Evolutionary conservation across 2,329 filamentous ascomycete genomes (phyloP).

Genomic region (Didymella glomerata): DNA sequence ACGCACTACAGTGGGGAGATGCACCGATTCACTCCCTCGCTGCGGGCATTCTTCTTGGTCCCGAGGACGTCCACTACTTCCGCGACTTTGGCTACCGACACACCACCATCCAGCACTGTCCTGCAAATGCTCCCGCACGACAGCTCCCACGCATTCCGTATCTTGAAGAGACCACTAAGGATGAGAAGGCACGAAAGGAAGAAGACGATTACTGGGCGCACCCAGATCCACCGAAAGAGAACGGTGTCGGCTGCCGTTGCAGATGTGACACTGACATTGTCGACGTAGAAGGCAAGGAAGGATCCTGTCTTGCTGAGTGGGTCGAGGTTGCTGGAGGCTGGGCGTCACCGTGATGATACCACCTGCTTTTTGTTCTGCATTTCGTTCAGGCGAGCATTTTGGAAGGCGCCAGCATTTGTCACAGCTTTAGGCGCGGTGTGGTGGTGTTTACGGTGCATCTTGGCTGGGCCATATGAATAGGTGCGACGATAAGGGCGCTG

Average conservation of each 20-base stretch:
- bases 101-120: conserved; percentile 98
- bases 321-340: conserved; percentile 96
- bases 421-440: conserved; percentile 30
- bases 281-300: conserved; percentile 96
- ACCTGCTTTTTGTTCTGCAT: conserved; percentile 26
- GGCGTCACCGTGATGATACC: conserved; percentile 61
- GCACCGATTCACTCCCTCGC: conserved; percentile 98
- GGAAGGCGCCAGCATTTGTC: conserved; percentile 31
- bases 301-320: conserved; percentile 94
- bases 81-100: conserved; percentile 98
- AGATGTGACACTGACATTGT: conserved; percentile 97
- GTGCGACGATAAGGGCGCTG: conserved; percentile 23
- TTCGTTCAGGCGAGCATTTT: conserved; percentile 34
- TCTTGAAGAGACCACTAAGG: conserved; percentile 80
- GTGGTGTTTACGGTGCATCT: conserved; percentile 31
- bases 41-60: conserved; percentile 83
- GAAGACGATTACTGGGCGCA: conserved; percentile 97
- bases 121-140: conserved; percentile 88
- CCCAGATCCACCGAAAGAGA: conserved; percentile 87
- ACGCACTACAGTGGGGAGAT: conserved; percentile 83
- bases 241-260: conserved; percentile 95
- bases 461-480: conserved; percentile 15
- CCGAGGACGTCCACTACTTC: conserved; percentile 95
- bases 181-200: conserved; percentile 84
- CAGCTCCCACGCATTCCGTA: conserved; percentile 83